phyloP scores from a whole-genome alignment of 2,329 filamentous ascomycete species.

The Cercospora zeae-maydis region DNA sequence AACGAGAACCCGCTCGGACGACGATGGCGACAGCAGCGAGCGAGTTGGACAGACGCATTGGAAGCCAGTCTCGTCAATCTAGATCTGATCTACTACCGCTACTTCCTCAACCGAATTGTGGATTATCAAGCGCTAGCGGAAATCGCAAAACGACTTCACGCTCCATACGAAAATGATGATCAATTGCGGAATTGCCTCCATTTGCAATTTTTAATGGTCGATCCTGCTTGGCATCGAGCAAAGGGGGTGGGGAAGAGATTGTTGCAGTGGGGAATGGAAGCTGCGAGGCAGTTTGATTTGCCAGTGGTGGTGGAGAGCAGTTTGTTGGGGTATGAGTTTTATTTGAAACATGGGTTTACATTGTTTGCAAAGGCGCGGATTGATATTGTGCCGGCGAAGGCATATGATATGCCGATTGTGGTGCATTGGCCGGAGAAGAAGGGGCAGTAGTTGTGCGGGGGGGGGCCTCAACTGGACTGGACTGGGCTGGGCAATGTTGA shows the following conservation, averaged over 20 bases:
- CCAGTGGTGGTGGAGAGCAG: constrained; percentile 21
- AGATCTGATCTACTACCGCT: constrained; percentile 19
- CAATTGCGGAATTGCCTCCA: constrained; percentile 17
- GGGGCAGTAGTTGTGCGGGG: neutral
- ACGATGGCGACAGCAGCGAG: constrained; percentile 13
- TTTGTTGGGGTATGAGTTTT: constrained; percentile 22
- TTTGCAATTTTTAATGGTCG: constrained; percentile 23
- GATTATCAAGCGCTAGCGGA: constrained; percentile 16
- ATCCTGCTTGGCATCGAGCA: constrained; percentile 21
- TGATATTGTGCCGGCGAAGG: constrained; percentile 21
- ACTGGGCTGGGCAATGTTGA: too few species aligned
- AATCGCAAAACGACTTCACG: constrained; percentile 14
- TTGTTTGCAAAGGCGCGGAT: constrained; percentile 16
- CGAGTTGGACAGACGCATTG: constrained; percentile 2
- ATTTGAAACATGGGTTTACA: constrained; percentile 22
- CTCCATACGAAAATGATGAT: constrained; percentile 11
- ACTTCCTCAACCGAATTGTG: constrained; percentile 20
- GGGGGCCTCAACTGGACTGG: too few species aligned
- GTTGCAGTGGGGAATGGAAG: constrained; percentile 22
- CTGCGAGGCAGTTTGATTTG: constrained; percentile 10
- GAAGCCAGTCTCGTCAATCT: constrained; percentile 14
- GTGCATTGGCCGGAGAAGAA: constrained; percentile 10
- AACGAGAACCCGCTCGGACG: constrained; percentile 13
- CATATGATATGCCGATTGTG: constrained; percentile 23
- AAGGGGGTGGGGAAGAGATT: constrained; percentile 17